Conservation (phyloP, 495 filamentous ascomycete genomes). For the Thermothielavioides terrestris region DNA sequence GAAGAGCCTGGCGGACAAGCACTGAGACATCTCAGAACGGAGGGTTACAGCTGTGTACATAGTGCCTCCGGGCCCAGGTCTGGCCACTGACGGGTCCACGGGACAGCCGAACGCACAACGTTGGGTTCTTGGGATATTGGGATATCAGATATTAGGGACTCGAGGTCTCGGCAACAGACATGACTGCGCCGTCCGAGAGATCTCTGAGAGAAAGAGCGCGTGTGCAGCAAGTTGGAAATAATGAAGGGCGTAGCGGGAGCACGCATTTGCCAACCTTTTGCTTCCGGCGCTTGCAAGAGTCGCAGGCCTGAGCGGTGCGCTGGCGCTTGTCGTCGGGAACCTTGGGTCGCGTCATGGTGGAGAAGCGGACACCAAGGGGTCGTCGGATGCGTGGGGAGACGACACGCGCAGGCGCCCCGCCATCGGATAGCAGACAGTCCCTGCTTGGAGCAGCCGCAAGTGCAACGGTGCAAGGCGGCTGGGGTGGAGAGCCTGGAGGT, state of each 20-base stretch:
- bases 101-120: not conserved
- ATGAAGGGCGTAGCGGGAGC: too few species aligned
- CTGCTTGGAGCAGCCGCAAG: constrained; percentile 18
- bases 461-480: constrained; percentile 17
- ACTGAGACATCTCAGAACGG: constrained; percentile 10
- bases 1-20: not conserved
- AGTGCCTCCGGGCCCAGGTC: not conserved
- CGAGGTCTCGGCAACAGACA: too few species aligned
- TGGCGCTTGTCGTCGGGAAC: constrained; percentile 57
- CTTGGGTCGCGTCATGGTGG: constrained; percentile 52
- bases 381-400: constrained; percentile 8
- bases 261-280: constrained; percentile 67
- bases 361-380: constrained; percentile 10
- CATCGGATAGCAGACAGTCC: constrained; percentile 24
- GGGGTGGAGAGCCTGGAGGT: constrained; percentile 4
- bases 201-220: too few species aligned
- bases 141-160: not conserved
- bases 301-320: constrained; percentile 59
- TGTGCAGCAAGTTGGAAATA: constrained; percentile 11
- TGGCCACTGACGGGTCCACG: not conserved
- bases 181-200: too few species aligned
- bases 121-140: not conserved
- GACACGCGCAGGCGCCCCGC: constrained; percentile 23
- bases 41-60: not conserved
- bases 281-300: constrained; percentile 70